These are phyloP conservation scores for Medicago arabica DNA, from an alignment of 306 rosid genomes.

Conservation along the genomic window DNA sequence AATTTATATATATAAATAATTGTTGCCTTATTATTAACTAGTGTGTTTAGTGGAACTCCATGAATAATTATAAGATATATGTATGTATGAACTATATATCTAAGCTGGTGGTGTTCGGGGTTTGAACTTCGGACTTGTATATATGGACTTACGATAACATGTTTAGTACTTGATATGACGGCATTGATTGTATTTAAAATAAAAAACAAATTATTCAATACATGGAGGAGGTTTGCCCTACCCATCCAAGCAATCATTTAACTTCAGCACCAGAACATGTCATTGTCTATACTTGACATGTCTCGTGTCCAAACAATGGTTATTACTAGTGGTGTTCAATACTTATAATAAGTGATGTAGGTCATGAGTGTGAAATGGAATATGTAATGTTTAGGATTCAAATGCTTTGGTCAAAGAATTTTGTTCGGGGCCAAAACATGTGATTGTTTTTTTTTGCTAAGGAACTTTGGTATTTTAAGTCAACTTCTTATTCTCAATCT, in stretches of 20 bases:
- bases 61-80: no score
- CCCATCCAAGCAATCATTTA: slow-evolving; percentile 17
- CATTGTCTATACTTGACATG: slow-evolving; percentile 15
- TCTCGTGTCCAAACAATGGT: slow-evolving; percentile 32
- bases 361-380: not conserved
- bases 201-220: no score
- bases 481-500: not conserved
- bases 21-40: no score
- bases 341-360: slow-evolving; percentile 24
- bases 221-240: slow-evolving; percentile 1
- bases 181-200: no score
- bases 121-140: no score
- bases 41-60: no score
- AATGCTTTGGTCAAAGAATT: slow-evolving; percentile 18
- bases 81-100: no score
- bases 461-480: slow-evolving; percentile 4
- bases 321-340: not conserved
- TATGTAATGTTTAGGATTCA: slow-evolving; percentile 18
- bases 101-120: no score
- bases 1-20: no score
- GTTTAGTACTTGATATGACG: no score
- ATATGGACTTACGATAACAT: no score
- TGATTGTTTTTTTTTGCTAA: slow-evolving; percentile 14
- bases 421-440: slow-evolving; percentile 28
- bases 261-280: slow-evolving; percentile 4